Conservation (phyloP, 2,329 filamentous ascomycete species). For the Chrysoporthe austroafricana region DNA sequence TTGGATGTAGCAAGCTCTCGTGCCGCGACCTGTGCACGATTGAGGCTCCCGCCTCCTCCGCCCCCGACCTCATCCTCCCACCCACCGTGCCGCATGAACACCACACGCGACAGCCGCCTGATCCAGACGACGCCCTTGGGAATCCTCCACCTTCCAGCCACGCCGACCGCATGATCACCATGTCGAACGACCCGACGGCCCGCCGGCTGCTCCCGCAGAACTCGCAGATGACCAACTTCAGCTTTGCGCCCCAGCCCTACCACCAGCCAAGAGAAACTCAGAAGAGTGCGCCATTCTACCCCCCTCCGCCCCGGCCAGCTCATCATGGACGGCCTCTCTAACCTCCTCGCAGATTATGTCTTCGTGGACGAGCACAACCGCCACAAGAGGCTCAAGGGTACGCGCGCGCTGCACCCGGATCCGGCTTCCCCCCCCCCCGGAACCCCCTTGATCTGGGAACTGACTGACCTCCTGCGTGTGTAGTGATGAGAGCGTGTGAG, state of each 20-base stretch:
- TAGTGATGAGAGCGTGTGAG: constrained; percentile 97
- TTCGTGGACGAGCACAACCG: constrained; percentile 99
- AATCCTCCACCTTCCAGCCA: background rate
- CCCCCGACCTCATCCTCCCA: constrained; percentile 10
- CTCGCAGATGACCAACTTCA: constrained; percentile 74
- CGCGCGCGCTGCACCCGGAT: constrained; percentile 28
- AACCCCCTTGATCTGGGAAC: constrained; percentile 1
- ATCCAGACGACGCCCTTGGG: constrained; percentile 10
- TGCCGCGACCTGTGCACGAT: constrained; percentile 7
- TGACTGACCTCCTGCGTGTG: constrained; percentile 4
- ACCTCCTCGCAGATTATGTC: constrained; percentile 77
- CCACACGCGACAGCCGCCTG: constrained; percentile 5
- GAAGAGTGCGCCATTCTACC: constrained; percentile 67
- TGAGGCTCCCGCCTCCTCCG: constrained; percentile 22
- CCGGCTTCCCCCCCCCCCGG: background rate
- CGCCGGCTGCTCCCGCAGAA: constrained; percentile 69
- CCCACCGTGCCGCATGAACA: constrained; percentile 5
- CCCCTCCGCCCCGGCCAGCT: too few species aligned
- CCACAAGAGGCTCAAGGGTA: constrained; percentile 95
- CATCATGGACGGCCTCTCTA: constrained; percentile 37
- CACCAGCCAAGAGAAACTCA: constrained; percentile 73
- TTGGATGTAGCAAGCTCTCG: constrained; percentile 7
- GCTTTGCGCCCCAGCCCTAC: constrained; percentile 69
- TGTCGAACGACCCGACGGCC: constrained; percentile 66
- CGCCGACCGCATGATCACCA: constrained; percentile 38